These are phyloP conservation scores for Trypanosomatidae sp. DNA, from an alignment of 208 protist species.

Conservation along the genomic window DNA sequence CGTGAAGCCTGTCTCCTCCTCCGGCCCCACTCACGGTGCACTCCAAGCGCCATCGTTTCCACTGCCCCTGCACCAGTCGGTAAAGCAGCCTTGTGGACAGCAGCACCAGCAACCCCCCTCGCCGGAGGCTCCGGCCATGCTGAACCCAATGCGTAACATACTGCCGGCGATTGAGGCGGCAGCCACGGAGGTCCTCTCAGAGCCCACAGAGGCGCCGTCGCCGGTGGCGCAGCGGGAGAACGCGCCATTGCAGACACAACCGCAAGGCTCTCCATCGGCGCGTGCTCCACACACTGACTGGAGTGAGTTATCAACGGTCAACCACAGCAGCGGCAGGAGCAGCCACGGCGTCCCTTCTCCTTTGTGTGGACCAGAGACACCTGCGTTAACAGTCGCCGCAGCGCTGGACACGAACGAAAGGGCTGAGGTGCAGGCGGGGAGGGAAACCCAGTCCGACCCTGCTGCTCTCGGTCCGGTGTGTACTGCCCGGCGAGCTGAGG, in stretches of 20 bases:
- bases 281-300: background rate
- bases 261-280: background rate
- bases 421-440: background rate
- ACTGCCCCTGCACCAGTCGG: background rate
- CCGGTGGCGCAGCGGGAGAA: background rate
- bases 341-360: background rate
- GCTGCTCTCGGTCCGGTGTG: background rate
- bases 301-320: background rate
- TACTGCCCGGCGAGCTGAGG: background rate
- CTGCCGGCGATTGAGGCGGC: constrained; percentile 27
- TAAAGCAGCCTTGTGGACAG: background rate
- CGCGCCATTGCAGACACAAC: background rate
- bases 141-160: constrained; percentile 24
- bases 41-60: background rate
- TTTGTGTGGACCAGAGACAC: background rate
- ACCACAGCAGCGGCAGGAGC: background rate
- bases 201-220: background rate
- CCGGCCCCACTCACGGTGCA: background rate
- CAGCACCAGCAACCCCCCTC: background rate
- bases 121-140: background rate
- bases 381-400: background rate
- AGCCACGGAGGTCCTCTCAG: constrained; percentile 11
- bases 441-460: background rate
- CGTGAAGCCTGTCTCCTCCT: constrained; percentile 13
- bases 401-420: background rate